Conservation (phyloP, 768 basidiomycete species). For the Suillus occidentalis region DNA sequence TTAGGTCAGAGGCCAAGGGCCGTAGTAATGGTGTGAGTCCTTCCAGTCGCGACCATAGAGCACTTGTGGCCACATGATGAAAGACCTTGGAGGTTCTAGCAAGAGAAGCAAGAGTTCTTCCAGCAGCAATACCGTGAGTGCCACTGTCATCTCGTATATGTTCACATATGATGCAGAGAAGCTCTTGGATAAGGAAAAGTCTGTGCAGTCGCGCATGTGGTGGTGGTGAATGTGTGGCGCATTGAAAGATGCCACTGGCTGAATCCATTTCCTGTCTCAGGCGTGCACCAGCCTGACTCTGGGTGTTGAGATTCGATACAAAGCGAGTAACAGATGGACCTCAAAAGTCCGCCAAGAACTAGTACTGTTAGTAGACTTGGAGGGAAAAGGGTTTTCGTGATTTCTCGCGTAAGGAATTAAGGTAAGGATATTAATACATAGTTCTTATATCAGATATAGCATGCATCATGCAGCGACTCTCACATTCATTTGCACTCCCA, state of each 20-base stretch:
- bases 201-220: constrained; percentile 5
- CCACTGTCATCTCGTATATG: neutral
- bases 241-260: neutral
- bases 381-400: neutral
- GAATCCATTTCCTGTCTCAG: neutral
- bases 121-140: neutral
- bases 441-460: neutral
- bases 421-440: neutral
- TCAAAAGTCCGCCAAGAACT: neutral
- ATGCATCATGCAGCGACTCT: neutral
- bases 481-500: neutral
- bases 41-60: constrained; percentile 6
- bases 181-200: constrained; percentile 8
- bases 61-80: constrained; percentile 9
- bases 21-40: constrained; percentile 7
- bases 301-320: neutral
- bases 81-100: constrained; percentile 15
- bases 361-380: neutral
- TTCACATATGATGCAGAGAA: constrained; percentile 6
- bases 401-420: neutral
- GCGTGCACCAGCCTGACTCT: neutral
- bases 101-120: constrained; percentile 12
- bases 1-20: constrained; percentile 2
- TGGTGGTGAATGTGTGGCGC: neutral
- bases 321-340: neutral